Base-by-base conservation (phyloP, 139 green algal species). In the Chlorella ohadii region DNA sequence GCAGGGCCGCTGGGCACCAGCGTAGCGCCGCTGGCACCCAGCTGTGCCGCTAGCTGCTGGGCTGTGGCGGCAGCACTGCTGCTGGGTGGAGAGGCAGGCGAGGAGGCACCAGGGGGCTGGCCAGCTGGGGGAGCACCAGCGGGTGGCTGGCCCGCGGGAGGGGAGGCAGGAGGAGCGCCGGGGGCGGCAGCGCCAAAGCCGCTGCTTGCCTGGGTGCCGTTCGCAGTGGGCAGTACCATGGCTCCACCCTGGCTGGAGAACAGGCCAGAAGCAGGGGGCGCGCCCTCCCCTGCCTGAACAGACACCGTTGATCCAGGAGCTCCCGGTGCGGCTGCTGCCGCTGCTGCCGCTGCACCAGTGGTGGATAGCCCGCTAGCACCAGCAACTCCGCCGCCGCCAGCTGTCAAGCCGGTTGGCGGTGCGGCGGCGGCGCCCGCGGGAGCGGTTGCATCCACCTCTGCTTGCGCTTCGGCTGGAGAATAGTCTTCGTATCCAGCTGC, bases 381-480 rank as follows among this genome's bases (percentile, higher is more conserved):
- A 6, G 17, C 31, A n/a, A n/a, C n/a, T n/a, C n/a, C n/a, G 73
- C 31, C 47, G 34, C 25, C 31, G 34, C 31, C 65, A 72, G 31
- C 65, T 22, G 31, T 25, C 12, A 15, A 51, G 6, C n/a, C 22
- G 17, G 17, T 11, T 55, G 34, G 17, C 13, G 47, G 47, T 0
- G 15, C 47, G 16, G 72, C 31, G 47, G 72, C 20, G 38, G 68
- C 68, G 0, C 31, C 11, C 7, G 68, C 16, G 36, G 68, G 38
- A 34, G 68, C 75, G 2, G 75, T 81, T 27, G 75, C 75, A 25
- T 81, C 75, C 15, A 71, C 75, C 56, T 81, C 56, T n/a, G 75
- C 56, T 61, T 81, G 75, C 25, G 75, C 75, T 23, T 55, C 36
- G 15, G 57, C 55, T 17, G 57, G 33, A 0, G 12, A 19, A 36